phyloP scores from a whole-genome alignment of 1,139 yeast genomes.

The Schizosaccharomyces versatilis region DNA sequence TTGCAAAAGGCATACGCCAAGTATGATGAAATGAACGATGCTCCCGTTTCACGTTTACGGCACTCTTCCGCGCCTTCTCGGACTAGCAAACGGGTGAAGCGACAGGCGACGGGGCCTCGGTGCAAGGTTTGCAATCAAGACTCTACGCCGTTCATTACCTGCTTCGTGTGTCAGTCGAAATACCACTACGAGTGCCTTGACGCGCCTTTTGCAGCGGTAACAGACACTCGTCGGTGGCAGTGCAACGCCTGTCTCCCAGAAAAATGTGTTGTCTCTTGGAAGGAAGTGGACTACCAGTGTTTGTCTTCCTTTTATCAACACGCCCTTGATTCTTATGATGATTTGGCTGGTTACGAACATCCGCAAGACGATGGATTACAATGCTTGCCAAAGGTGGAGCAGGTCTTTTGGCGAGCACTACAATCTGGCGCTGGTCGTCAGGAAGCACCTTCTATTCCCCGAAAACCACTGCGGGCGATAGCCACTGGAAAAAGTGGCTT shows the following conservation, averaged over 20 bases:
- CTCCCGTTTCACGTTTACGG: not conserved
- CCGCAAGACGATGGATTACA: too few relatives aligned
- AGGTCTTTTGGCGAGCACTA: too few relatives aligned
- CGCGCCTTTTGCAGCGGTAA: not conserved
- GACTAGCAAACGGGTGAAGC: not conserved
- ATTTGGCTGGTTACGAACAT: too few relatives aligned
- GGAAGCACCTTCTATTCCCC: too few relatives aligned
- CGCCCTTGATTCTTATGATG: too few relatives aligned
- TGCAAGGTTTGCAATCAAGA: not conserved
- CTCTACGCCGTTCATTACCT: not conserved
- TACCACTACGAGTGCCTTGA: not conserved
- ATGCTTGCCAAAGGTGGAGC: too few relatives aligned
- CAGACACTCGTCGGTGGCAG: not conserved
- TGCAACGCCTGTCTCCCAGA: not conserved
- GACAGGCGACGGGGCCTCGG: not conserved
- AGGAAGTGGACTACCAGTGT: not conserved
- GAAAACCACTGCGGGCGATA: not conserved
- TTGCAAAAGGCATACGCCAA: not conserved
- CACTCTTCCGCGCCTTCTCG: not conserved
- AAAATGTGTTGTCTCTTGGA: not conserved
- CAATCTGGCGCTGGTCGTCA: too few relatives aligned
- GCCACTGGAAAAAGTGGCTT: not conserved
- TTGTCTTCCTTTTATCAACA: not conserved
- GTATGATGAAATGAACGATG: not conserved
- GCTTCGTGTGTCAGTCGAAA: not conserved